Evolutionary conservation across 83 land plant species (phyloP).

Genomic region (Thuja plicata): DNA sequence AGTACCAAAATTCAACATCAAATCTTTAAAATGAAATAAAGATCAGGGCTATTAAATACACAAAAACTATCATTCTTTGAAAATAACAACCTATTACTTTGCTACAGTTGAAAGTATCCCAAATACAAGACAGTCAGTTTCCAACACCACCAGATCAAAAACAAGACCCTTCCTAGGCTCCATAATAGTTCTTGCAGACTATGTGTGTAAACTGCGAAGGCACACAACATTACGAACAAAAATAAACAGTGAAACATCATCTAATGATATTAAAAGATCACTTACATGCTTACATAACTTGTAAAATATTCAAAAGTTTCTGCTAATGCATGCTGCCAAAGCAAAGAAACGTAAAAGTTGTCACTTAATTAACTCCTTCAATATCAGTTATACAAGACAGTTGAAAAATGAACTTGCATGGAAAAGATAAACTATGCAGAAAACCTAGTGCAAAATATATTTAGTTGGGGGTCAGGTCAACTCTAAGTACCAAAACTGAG

Average conservation of each 20-base stretch:
- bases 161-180: background rate
- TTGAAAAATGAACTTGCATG: background rate
- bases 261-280: background rate
- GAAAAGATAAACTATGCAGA: background rate
- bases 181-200: background rate
- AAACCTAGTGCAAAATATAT: background rate
- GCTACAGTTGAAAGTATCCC: too few species aligned
- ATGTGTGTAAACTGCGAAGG: background rate
- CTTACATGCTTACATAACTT: background rate
- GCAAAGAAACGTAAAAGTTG: too few species aligned
- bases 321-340: too few species aligned
- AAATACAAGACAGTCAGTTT: background rate
- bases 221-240: background rate
- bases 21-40: background rate
- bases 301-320: too few species aligned
- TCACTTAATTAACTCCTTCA: too few species aligned
- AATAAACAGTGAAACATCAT: background rate
- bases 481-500: too few species aligned
- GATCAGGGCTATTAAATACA: background rate
- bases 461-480: background rate
- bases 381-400: background rate
- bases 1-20: too few species aligned
- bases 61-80: background rate
- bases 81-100: background rate
- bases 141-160: too few species aligned